Conservation (phyloP, 164 flowering plant species). For the Vitis labrusca region DNA sequence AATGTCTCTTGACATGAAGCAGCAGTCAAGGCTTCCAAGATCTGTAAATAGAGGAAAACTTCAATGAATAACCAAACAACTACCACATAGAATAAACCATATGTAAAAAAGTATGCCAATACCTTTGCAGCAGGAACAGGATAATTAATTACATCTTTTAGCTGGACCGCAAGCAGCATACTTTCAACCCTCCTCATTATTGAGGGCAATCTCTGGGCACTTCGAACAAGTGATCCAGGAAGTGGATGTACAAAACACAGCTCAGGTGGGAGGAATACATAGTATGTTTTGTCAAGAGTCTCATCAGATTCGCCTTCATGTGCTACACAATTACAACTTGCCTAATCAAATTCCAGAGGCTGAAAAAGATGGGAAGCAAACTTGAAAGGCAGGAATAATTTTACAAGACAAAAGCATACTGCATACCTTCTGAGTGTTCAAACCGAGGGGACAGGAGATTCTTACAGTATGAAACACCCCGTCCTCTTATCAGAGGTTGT, state of each 20-base stretch:
- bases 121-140: constrained; percentile 87
- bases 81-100: background rate
- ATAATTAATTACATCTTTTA: constrained; percentile 67
- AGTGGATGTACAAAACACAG: constrained; percentile 94
- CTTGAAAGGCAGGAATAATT: background rate
- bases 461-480: constrained; percentile 99
- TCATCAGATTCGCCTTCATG: constrained; percentile 76
- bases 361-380: background rate
- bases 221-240: constrained; percentile 31
- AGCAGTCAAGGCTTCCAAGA: constrained; percentile 97
- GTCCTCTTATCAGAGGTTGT: constrained; percentile 87
- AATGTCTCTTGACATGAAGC: constrained; percentile 99
- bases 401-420: background rate
- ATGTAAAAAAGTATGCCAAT: constrained; percentile 4
- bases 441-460: constrained; percentile 97
- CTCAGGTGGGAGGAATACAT: constrained; percentile 96
- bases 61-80: background rate
- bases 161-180: constrained; percentile 91
- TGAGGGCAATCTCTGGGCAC: constrained; percentile 95
- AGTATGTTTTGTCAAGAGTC: constrained; percentile 81
- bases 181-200: constrained; percentile 98
- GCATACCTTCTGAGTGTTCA: constrained; percentile 80
- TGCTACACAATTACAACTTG: constrained; percentile 28
- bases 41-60: constrained; percentile 39
- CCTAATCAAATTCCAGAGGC: constrained; percentile 7